Conservation (phyloP, 257 asterid genomes). For the Solanum chaucha region DNA sequence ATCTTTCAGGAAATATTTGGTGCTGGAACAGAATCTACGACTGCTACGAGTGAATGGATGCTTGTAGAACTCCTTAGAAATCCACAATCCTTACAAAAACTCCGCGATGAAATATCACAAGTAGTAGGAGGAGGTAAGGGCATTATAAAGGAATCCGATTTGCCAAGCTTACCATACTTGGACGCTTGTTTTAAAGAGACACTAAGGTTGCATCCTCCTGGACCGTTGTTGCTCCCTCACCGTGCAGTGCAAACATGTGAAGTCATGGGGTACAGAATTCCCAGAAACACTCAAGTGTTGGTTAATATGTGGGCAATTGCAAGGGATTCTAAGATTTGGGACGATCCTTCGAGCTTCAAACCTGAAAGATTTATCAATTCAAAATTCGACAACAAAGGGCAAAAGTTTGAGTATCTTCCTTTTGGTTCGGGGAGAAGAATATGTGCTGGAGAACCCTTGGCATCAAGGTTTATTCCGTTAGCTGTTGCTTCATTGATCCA, state of each 20-base stretch:
- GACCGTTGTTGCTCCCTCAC: background rate
- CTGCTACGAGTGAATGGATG: background rate
- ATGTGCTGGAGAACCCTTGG: constrained; percentile 2
- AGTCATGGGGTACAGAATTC: background rate
- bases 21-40: background rate
- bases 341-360: background rate
- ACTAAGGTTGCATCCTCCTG: constrained; percentile 6
- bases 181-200: background rate
- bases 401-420: background rate
- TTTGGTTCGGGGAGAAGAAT: constrained; percentile 6
- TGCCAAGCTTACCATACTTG: constrained; percentile 4
- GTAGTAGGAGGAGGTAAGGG: background rate
- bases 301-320: constrained; percentile 7
- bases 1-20: background rate
- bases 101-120: background rate
- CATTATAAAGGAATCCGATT: background rate
- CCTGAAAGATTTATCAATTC: constrained; percentile 4
- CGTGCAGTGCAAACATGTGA: background rate
- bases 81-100: background rate
- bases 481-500: background rate
- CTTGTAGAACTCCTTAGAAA: background rate
- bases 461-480: background rate
- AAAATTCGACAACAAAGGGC: background rate
- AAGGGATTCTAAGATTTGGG: background rate
- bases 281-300: background rate